These are phyloP conservation scores for Chlamydomonas sp. DNA, from an alignment of 139 green algal genomes.

Conservation along the genomic window DNA sequence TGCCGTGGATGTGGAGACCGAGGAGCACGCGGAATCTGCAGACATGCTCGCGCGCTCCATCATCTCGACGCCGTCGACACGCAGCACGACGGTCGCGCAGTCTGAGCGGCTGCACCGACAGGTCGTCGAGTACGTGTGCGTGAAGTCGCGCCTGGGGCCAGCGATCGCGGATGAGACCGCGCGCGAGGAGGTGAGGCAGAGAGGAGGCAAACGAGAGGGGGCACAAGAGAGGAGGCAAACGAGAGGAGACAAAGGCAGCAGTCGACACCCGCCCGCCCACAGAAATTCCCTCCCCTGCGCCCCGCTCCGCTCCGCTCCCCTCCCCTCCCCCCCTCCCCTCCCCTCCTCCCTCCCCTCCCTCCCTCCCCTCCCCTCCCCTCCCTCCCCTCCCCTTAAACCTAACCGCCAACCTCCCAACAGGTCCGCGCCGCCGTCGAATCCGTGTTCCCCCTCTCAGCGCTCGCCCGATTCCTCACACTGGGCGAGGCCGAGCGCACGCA, in stretches of 20 bases:
- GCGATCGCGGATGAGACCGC: conserved; percentile 20
- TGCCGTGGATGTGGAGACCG: conserved; percentile 29
- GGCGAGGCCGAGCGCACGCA: conserved; percentile 30
- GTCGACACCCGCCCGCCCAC: no score
- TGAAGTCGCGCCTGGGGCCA: conserved; percentile 25
- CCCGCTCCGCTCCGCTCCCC: neutral
- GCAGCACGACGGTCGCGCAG: conserved; percentile 10
- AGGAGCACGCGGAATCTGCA: conserved; percentile 23
- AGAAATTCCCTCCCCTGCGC: no score
- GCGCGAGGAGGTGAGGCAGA: conserved; percentile 25
- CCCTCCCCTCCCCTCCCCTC: neutral
- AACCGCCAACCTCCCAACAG: conserved; percentile 7
- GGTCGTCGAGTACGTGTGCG: conserved; percentile 36
- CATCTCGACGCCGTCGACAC: neutral
- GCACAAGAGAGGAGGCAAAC: no score
- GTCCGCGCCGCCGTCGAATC: conserved; percentile 46
- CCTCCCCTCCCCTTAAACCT: no score
- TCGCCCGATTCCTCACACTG: conserved; percentile 49
- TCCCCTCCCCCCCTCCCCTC: neutral
- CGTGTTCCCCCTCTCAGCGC: conserved; percentile 46
- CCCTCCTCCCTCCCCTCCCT: neutral
- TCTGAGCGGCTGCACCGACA: conserved; percentile 28
- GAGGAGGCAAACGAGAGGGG: no score
- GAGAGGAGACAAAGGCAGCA: no score
- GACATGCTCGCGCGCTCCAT: conserved; percentile 27